Evolutionary conservation across 1,284 basidiomycete genomes (phyloP), one percentile per base, ranked within the genome.

Genomic region (Cryptococcus maquisensis): DNA sequence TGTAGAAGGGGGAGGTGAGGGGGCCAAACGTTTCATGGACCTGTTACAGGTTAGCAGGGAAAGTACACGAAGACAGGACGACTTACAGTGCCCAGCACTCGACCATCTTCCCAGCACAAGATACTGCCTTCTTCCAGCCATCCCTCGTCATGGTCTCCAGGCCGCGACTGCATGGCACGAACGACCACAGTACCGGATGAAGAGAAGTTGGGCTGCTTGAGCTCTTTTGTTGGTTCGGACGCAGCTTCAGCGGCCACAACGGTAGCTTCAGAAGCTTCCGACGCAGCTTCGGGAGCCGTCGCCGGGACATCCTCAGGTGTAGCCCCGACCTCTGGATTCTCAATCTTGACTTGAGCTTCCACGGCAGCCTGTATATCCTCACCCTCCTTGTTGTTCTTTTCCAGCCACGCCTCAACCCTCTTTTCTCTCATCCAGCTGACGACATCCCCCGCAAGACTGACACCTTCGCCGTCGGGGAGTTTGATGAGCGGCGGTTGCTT

Each of bases 21-120:
- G 81, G 80, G 5, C 81, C 81, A 54, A 82, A 82, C 0, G 81
- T 81, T 56, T 82, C 81, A 37, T 77, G 77, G 4, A 82, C 74
- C 77, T 79, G 54, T 0, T 47, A 2, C 9, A 18, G 15, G 40
- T 54, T 35, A 57, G 47, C 43, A 18, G 32, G 15, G 18, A 35
- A 4, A 21, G 15, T n/a, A 28, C 26, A 24, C 6, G 3, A 21
- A 13, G 6, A 15, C 0, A 16, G n/a, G 39, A 52, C 43, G 10
- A 71, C 76, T 63, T 53, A 79, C 79, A 5, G 77, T 68, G 7
- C 81, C 81, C 1, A 81, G 56, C 0, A 82, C 80, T 16, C 73
- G 67, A 8, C 79, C 75, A 57, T 81, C 78, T 28, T 77, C 67
- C 57, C 76, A 78, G 55, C 77, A 79, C 10, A 82, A 69, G 42